Evolutionary conservation across 2,329 filamentous ascomycete species (phyloP).

Genomic region (Albifimbria verrucaria): DNA sequence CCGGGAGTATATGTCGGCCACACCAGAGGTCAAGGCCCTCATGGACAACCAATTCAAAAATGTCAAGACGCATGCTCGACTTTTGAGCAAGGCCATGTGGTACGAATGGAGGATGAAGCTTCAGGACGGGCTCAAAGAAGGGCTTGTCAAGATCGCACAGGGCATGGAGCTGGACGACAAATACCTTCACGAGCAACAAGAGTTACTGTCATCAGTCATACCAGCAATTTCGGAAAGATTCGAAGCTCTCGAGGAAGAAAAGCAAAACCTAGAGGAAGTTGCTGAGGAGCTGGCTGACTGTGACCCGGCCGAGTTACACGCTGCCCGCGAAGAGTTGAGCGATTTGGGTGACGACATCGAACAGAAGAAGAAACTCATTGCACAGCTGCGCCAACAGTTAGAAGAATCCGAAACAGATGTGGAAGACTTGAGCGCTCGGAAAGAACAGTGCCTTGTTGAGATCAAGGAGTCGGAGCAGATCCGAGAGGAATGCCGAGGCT

Average conservation of each 20-base stretch:
- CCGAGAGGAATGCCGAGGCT: slow-evolving; percentile 84
- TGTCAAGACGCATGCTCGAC: slow-evolving; percentile 85
- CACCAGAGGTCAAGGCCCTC: slow-evolving; percentile 74
- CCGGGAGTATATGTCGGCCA: slow-evolving; percentile 83
- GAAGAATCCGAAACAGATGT: slow-evolving; percentile 64
- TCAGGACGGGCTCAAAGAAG: slow-evolving; percentile 75
- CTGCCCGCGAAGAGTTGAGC: slow-evolving; percentile 66
- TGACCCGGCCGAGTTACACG: slow-evolving; percentile 74
- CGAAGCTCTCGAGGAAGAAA: slow-evolving; percentile 59
- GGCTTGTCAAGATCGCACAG: slow-evolving; percentile 69
- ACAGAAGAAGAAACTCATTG: slow-evolving; percentile 65
- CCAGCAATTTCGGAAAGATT: slow-evolving; percentile 62
- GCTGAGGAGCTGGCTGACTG: slow-evolving; percentile 74
- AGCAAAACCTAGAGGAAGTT: slow-evolving; percentile 65
- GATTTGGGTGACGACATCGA: slow-evolving; percentile 65
- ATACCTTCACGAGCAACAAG: slow-evolving; percentile 63
- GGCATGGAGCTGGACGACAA: slow-evolving; percentile 74
- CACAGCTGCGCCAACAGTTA: slow-evolving; percentile 63
- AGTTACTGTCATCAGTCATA: slow-evolving; percentile 63
- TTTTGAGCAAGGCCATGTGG: slow-evolving; percentile 94
- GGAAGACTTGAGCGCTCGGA: slow-evolving; percentile 60
- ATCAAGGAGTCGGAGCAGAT: slow-evolving; percentile 81
- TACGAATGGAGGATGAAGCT: slow-evolving; percentile 96
- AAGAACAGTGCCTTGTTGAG: slow-evolving; percentile 65
- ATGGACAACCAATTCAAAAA: slow-evolving; percentile 99